Percentiles rank a stretch among this genome's conserved stretches.
Conservation (phyloP, 2,329 filamentous ascomycete species). For the Monilinia fructicola region DNA sequence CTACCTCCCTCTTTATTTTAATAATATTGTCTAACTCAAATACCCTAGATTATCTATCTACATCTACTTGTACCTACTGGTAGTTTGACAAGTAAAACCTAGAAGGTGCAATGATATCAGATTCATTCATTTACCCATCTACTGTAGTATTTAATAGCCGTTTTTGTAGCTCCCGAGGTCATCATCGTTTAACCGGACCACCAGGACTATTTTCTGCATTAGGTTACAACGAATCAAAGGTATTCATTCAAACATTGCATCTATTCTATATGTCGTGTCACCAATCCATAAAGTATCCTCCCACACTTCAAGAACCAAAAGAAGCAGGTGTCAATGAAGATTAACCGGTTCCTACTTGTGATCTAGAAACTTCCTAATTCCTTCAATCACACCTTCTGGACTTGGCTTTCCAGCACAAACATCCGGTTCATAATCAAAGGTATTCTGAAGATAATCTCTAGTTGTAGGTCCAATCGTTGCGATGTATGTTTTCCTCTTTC, state of each 20-base stretch:
- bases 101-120: too few relatives aligned
- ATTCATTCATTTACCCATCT: too few relatives aligned
- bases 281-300: not conserved
- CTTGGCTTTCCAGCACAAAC: slow-evolving; percentile 81
- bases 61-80: too few relatives aligned
- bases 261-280: slow-evolving; percentile 4
- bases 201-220: not conserved
- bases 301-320: not conserved
- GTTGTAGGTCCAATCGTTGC: slow-evolving; percentile 95
- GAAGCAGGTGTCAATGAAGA: not conserved
- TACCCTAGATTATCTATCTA: too few relatives aligned
- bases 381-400: slow-evolving; percentile 73
- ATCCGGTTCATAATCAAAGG: slow-evolving; percentile 68
- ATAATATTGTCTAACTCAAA: too few relatives aligned
- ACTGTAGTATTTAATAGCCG: too few relatives aligned
- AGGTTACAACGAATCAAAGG: not conserved
- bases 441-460: slow-evolving; percentile 64
- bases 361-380: slow-evolving; percentile 50
- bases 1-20: too few relatives aligned
- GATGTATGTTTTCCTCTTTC: slow-evolving; percentile 57
- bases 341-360: not conserved
- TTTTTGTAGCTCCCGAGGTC: too few relatives aligned
- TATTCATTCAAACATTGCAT: not conserved
- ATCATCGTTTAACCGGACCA: not conserved
- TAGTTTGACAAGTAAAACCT: too few relatives aligned